These are phyloP conservation scores for Diaporthe eres DNA, from an alignment of 2,329 filamentous ascomycete genomes.

Conservation along the genomic window DNA sequence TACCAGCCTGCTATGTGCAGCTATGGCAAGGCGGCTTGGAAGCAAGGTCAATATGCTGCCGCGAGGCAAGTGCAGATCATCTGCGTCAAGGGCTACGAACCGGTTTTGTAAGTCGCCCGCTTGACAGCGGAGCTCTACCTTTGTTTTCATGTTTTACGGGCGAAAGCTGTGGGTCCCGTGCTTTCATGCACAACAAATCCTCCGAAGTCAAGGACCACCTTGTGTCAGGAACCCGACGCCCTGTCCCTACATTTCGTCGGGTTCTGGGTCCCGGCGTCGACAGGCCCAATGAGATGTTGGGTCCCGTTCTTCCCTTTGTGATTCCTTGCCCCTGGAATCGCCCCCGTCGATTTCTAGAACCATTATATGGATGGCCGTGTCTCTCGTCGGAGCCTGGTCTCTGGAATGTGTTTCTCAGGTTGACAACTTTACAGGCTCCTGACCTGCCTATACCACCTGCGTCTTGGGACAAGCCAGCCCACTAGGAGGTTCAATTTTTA, in stretches of 20 bases:
- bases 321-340: not conserved
- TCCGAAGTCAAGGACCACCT: slow-evolving; percentile 27
- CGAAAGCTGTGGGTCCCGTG: slow-evolving; percentile 25
- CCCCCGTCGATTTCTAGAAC: slow-evolving; percentile 12
- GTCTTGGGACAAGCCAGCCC: slow-evolving; percentile 37
- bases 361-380: slow-evolving; percentile 29
- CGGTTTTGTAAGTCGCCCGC: slow-evolving; percentile 13
- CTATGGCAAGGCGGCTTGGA: not conserved
- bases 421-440: slow-evolving; percentile 36
- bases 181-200: slow-evolving; percentile 22
- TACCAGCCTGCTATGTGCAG: not conserved
- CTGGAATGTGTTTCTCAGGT: slow-evolving; percentile 31
- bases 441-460: slow-evolving; percentile 38
- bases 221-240: slow-evolving; percentile 25
- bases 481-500: slow-evolving; percentile 39
- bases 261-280: slow-evolving; percentile 27
- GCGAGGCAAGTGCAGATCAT: slow-evolving; percentile 12
- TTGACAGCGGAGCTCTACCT: slow-evolving; percentile 32
- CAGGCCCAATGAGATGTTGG: slow-evolving; percentile 15
- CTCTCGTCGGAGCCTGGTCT: not conserved
- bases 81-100: not conserved
- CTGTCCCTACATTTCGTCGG: slow-evolving; percentile 21
- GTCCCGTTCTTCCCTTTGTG: slow-evolving; percentile 5
- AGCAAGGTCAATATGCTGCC: not conserved
- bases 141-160: slow-evolving; percentile 15